These are phyloP conservation scores for Pseudofabraea citricarpa DNA, from an alignment of 2,329 filamentous ascomycete species.

Conservation along the genomic window DNA sequence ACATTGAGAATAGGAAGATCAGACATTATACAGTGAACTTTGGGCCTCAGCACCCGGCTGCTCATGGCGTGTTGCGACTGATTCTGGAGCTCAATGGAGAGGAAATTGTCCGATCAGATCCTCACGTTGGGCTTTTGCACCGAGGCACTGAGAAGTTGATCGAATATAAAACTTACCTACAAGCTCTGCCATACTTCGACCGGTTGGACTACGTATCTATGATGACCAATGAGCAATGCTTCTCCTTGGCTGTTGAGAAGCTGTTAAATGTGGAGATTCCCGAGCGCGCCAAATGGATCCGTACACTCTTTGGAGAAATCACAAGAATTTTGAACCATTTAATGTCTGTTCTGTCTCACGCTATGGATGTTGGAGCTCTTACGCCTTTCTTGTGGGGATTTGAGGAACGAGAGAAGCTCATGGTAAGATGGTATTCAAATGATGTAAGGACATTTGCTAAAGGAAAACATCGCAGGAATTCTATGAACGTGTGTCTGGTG, in stretches of 20 bases:
- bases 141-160: constrained; percentile 99
- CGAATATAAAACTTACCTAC: constrained; percentile 99
- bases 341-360: constrained; percentile 95
- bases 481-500: constrained; percentile 97
- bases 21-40: constrained; percentile 99
- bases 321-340: constrained; percentile 94
- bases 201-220: constrained; percentile 98
- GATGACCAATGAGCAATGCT: constrained; percentile 99
- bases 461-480: constrained; percentile 75
- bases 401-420: constrained; percentile 98
- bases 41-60: constrained; percentile 95
- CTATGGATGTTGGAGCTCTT: constrained; percentile 97
- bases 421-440: constrained; percentile 58
- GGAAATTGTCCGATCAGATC: constrained; percentile 93
- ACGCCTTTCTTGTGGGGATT: constrained; percentile 99
- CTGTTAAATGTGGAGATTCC: constrained; percentile 95
- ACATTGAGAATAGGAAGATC: constrained; percentile 70
- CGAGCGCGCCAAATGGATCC: constrained; percentile 92
- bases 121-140: constrained; percentile 93
- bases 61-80: constrained; percentile 94
- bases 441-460: constrained; percentile 14
- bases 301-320: constrained; percentile 92
- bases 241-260: constrained; percentile 93
- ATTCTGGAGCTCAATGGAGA: constrained; percentile 98
- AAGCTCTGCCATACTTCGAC: constrained; percentile 98